Evolutionary conservation across 2,329 filamentous ascomycete species (phyloP).

Genomic region (Sporothrix mexicana): DNA sequence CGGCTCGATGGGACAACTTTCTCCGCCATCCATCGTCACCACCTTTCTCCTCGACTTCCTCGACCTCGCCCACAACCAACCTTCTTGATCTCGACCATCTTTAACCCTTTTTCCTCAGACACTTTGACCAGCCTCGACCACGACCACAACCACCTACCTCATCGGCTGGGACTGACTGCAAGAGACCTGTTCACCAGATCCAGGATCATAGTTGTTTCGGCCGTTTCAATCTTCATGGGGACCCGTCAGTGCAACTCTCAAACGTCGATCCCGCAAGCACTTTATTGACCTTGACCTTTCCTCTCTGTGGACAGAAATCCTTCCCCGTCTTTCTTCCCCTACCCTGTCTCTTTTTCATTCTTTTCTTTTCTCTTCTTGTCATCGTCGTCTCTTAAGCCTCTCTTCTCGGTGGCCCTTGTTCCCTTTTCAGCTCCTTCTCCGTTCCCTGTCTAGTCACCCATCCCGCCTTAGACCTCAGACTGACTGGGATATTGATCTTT

Average conservation of each 20-base stretch:
- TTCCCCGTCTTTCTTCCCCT: not conserved
- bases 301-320: not conserved
- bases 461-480: not conserved
- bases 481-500: not conserved
- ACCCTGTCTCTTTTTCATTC: not conserved
- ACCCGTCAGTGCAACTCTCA: conserved; percentile 48
- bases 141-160: conserved; percentile 23
- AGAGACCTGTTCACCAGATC: conserved; percentile 33
- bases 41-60: not conserved
- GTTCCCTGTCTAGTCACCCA: not conserved
- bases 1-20: conserved; percentile 42
- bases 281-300: conserved; percentile 38
- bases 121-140: not conserved
- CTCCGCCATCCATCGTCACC: conserved; percentile 37
- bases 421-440: conserved; percentile 22
- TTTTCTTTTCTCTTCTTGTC: not conserved
- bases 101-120: conserved; percentile 13
- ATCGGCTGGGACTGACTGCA: conserved; percentile 38
- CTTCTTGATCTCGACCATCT: not conserved
- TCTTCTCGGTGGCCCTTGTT: not conserved
- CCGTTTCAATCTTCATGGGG: conserved; percentile 48
- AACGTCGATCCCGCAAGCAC: conserved; percentile 48
- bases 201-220: conserved; percentile 49
- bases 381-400: not conserved
- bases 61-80: not conserved